Evolutionary conservation across 768 basidiomycete genomes (phyloP), one percentile per base, ranked within the genome.

Genomic region (Brasilioporus rufonigricans): DNA sequence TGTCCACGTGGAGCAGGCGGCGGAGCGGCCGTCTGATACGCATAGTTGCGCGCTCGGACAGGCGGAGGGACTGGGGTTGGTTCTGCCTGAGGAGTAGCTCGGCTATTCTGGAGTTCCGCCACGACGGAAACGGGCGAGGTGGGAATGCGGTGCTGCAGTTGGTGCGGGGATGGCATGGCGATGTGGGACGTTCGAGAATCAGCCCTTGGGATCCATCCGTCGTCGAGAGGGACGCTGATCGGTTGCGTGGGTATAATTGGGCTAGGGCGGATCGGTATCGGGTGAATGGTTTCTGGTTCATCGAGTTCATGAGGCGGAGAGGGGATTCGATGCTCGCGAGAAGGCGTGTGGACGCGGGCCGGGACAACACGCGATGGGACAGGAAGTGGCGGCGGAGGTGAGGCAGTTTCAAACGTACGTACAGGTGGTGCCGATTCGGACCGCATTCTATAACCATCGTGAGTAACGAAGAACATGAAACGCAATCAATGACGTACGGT

Each of bases 171-270:
- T 39, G 63, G 69, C 18, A 71, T 29, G 11, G 14, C 39, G 9
- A 68, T 64, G 33, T 59, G 57, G 5, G 64, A 60, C 2, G 67
- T 59, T 21, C 58, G 66, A 43, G 71, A 61, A 53, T 70, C 69
- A 6, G 60, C 55, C 19, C 44, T 58, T 18, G 69, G 71, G 32
- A 73, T 71, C 63, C 65, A 73, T 32, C 54, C 61, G 21, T 72
- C 61, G 23, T 71, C 71, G 1, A 55, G 56, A 35, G 60, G 62
- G 32, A 33, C 13, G 16, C 26, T 52, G 19, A 58, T 48, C 16
- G 48, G 57, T 2, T 43, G 62, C 6, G 33, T n/a, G 7, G 51
- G 19, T 18, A 60, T 32, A 27, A 44, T 47, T 1, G 69, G 58
- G 44, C 53, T 58, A 33, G 55, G 56, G 39, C 64, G 71, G 46